Base-by-base conservation (phyloP, 2,329 filamentous ascomycete species). In the Phyllosticta capitalensis region DNA sequence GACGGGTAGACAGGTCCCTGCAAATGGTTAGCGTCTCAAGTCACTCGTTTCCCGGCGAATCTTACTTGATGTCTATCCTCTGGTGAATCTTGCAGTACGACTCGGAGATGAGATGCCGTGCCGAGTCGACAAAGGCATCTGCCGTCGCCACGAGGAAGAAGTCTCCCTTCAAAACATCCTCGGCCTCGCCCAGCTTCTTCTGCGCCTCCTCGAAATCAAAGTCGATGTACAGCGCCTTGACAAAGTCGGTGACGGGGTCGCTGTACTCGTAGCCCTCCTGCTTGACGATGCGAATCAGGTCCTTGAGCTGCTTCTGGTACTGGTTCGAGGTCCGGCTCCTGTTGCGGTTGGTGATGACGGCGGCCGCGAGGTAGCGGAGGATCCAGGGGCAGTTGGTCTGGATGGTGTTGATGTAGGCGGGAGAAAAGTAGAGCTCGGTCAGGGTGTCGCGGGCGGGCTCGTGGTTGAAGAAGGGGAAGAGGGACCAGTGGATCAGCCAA, bases 61-160 rank as follows among this genome's bases (percentile, higher is more conserved):
- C 81, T 69, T 73, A 86, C 83, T 92, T 91, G 75, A 99, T 97
- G 75, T 97, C 92, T 73, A 99, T 99, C 68, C 92, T 84, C 73
- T 95, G 91, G 76, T 97, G 95, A 74, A 99, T 99, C 84, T 97
- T 97, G 89, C 94, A 99, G 83, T 99, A 99, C 75, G 86, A 91
- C 81, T 99, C 94, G 58, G 92, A 97, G 74, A 99, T 97, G 62
- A 99, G 81, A 80, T 99, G 94, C 71, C 94, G 84, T 48, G 94
- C 94, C 54, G 90, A 87, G 71, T 97, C 92, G 64, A 99, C 90
- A 72, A 99, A 99, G 50, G 85, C 81, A 68, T 97, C 92, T 33
- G 89, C 86, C 3, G 89, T 84, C 20, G 85, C 87, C 60, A 88
- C 84, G 61, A 99, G 83, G 87, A 99, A 99, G 82, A 99, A 97